Evolutionary conservation across 345 rosid species (phyloP).

Genomic region (Excoecaria agallocha): DNA sequence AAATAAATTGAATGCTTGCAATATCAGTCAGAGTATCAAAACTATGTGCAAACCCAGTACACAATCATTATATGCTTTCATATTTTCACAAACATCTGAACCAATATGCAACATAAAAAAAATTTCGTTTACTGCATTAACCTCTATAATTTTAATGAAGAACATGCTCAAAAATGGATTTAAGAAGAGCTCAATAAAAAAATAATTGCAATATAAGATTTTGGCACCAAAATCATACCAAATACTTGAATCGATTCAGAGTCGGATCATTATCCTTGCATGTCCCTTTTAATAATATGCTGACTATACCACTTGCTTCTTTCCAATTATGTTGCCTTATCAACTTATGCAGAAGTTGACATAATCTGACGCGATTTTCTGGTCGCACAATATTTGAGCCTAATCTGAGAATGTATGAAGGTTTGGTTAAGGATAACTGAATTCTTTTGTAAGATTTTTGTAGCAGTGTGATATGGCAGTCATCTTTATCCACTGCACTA

Average conservation of each 20-base stretch:
- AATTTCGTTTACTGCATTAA: no score
- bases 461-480: neutral
- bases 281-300: slow-evolving; percentile 57
- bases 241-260: slow-evolving; percentile 61
- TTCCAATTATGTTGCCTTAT: slow-evolving; percentile 54
- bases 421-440: slow-evolving; percentile 40
- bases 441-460: slow-evolving; percentile 36
- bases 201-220: no score
- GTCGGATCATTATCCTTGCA: slow-evolving; percentile 36
- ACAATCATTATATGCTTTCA: no score
- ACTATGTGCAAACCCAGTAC: no score
- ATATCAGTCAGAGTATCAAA: no score
- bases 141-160: no score
- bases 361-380: slow-evolving; percentile 41
- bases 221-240: slow-evolving; percentile 35
- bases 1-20: neutral
- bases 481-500: neutral
- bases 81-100: no score
- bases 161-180: no score
- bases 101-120: no score
- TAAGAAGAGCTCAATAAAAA: no score
- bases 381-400: slow-evolving; percentile 31
- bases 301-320: slow-evolving; percentile 64
- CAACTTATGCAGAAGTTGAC: slow-evolving; percentile 42
- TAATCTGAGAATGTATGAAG: slow-evolving; percentile 45